phyloP scores from a whole-genome alignment of 805 yeast genomes.

The Gaillardinia entomophila region DNA sequence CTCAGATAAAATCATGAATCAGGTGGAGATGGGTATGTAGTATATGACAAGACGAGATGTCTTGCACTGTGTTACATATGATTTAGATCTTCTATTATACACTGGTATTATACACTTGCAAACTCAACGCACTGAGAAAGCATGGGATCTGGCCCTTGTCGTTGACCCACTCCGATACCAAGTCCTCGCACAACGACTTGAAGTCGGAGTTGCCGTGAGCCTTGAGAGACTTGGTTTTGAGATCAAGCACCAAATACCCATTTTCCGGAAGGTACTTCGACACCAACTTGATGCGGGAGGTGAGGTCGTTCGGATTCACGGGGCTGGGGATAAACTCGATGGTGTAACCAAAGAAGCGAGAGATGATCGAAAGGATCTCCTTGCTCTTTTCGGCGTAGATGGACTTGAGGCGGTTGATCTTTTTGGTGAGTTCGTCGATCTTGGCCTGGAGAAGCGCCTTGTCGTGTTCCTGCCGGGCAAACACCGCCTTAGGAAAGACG shows the following conservation, averaged over 20 bases:
- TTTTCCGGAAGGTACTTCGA: conserved; percentile 35
- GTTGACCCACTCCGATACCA: conserved; percentile 61
- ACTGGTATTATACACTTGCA: conserved; percentile 56
- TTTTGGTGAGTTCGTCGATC: conserved; percentile 45
- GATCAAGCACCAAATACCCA: conserved; percentile 53
- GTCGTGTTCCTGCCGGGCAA: conserved; percentile 58
- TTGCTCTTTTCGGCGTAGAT: conserved; percentile 60
- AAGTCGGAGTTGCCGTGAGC: conserved; percentile 36
- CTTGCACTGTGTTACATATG: too few relatives aligned
- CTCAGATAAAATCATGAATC: too few relatives aligned
- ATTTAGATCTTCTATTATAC: conserved; percentile 5
- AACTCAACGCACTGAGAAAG: conserved; percentile 66
- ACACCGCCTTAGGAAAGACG: conserved; percentile 53
- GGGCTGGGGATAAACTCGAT: conserved; percentile 56
- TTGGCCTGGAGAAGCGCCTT: conserved; percentile 41
- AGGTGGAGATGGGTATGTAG: too few relatives aligned
- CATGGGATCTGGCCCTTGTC: conserved; percentile 71
- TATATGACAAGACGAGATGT: too few relatives aligned
- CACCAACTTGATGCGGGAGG: conserved; percentile 48
- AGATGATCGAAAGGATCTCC: conserved; percentile 64
- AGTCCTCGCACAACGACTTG: conserved; percentile 36
- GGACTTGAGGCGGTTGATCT: conserved; percentile 47
- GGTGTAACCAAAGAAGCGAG: conserved; percentile 64
- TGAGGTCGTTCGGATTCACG: conserved; percentile 39
- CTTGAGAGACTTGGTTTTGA: conserved; percentile 48